Percentiles rank a stretch among this genome's conserved stretches.
These are phyloP conservation scores for Rhazya stricta DNA, from an alignment of 257 asterid genomes.

Conservation along the genomic window DNA sequence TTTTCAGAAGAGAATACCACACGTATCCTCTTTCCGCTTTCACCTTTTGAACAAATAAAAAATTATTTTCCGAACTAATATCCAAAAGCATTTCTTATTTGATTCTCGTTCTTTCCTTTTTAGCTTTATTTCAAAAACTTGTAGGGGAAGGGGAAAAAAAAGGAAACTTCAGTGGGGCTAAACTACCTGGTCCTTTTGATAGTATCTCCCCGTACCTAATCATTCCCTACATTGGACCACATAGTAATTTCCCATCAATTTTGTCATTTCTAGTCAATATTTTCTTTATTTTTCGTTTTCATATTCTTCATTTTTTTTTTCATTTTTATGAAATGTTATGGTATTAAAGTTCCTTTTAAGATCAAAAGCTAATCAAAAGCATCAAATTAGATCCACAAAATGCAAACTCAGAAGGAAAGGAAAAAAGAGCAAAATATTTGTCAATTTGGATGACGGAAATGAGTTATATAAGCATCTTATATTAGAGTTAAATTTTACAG, in stretches of 20 bases:
- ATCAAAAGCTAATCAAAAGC: too few species aligned
- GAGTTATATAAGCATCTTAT: background rate
- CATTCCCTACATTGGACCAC: slow-evolving; percentile 6
- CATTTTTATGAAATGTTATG: too few species aligned
- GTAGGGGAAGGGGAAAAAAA: background rate
- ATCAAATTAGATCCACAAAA: too few species aligned
- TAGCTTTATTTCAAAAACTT: background rate
- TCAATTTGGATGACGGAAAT: background rate
- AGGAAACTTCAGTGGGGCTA: background rate
- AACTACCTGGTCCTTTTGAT: background rate
- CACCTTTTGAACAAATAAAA: too few species aligned
- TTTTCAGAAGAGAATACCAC: too few species aligned
- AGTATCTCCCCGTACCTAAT: background rate
- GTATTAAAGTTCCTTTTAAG: too few species aligned
- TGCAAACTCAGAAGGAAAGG: too few species aligned
- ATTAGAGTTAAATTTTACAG: too few species aligned
- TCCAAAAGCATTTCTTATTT: too few species aligned
- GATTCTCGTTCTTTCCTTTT: slow-evolving; percentile 12
- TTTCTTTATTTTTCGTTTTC: background rate
- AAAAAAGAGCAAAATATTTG: background rate
- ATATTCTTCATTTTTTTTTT: background rate
- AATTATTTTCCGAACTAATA: too few species aligned
- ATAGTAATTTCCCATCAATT: background rate
- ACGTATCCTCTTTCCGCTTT: too few species aligned
- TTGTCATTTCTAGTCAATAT: background rate